phyloP scores from a whole-genome alignment of 768 basidiomycete genomes.

The Lactarius sp. region DNA sequence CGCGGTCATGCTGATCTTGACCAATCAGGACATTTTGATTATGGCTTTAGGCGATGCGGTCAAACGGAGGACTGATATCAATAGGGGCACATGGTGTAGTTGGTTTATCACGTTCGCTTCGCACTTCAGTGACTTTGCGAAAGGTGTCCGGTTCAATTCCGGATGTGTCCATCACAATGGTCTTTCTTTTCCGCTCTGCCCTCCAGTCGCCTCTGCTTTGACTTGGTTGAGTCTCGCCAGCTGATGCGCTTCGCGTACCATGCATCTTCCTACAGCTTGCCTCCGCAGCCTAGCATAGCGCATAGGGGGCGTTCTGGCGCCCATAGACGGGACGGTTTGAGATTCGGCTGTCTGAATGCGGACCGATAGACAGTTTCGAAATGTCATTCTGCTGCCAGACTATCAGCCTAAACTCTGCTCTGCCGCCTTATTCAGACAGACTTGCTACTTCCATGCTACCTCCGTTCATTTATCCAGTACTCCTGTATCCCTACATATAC shows the following conservation, averaged over 20 bases:
- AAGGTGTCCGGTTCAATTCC: conserved; percentile 13
- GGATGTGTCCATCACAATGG: background rate
- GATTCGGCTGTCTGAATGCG: background rate
- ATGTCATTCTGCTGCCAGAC: background rate
- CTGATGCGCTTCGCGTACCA: background rate
- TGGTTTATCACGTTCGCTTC: conserved; percentile 15
- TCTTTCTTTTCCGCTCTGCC: background rate
- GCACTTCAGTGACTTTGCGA: background rate
- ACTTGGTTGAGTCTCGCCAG: background rate
- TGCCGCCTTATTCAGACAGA: background rate
- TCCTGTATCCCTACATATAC: background rate
- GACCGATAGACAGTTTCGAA: background rate
- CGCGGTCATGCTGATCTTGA: no score
- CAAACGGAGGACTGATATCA: background rate
- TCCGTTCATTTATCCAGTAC: no score
- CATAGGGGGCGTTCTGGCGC: no score
- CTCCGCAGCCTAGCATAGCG: no score
- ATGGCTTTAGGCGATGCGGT: no score
- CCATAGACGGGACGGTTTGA: background rate
- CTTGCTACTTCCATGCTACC: background rate
- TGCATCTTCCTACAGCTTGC: no score
- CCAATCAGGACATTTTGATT: no score
- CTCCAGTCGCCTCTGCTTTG: background rate
- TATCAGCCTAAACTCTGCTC: background rate
- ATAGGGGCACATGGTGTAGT: conserved; percentile 1